These are phyloP conservation scores for Chaetomiaceae sp. DNA, from an alignment of 2,329 filamentous ascomycete genomes.

Conservation along the genomic window DNA sequence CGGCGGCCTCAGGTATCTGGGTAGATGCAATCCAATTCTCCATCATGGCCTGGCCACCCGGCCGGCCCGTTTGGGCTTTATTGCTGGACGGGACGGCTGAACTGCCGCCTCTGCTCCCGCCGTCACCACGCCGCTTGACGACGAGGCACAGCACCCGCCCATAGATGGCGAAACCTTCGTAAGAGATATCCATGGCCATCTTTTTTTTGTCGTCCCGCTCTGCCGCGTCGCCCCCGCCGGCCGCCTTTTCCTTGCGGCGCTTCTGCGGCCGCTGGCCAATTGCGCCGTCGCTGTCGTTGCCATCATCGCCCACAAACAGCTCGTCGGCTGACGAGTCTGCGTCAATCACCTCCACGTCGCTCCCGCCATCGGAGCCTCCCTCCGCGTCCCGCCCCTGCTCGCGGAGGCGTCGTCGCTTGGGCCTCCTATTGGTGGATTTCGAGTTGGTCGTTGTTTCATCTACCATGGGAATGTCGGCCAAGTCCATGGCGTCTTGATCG, in stretches of 20 bases:
- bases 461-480: constrained; percentile 53
- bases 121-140: constrained; percentile 61
- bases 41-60: constrained; percentile 65
- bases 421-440: constrained; percentile 30
- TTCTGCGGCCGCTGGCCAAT: constrained; percentile 43
- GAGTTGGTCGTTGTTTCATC: constrained; percentile 30
- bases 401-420: constrained; percentile 30
- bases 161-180: constrained; percentile 95
- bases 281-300: constrained; percentile 32
- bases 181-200: constrained; percentile 75
- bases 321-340: constrained; percentile 24
- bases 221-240: constrained; percentile 26
- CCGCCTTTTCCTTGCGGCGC: constrained; percentile 38
- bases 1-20: constrained; percentile 51
- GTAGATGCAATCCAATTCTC: constrained; percentile 81
- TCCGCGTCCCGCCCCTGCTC: constrained; percentile 35
- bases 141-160: constrained; percentile 88
- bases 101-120: constrained; percentile 29
- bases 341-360: constrained; percentile 18
- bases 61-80: constrained; percentile 22
- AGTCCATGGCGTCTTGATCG: constrained; percentile 52
- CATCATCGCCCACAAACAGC: constrained; percentile 29
- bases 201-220: constrained; percentile 81
- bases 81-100: constrained; percentile 15
- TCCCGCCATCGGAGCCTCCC: constrained; percentile 28